Percentiles rank a stretch among this genome's conserved stretches.
Conservation (phyloP, 2,329 filamentous ascomycete genomes). For the Ceratocystiopsis minuta region DNA sequence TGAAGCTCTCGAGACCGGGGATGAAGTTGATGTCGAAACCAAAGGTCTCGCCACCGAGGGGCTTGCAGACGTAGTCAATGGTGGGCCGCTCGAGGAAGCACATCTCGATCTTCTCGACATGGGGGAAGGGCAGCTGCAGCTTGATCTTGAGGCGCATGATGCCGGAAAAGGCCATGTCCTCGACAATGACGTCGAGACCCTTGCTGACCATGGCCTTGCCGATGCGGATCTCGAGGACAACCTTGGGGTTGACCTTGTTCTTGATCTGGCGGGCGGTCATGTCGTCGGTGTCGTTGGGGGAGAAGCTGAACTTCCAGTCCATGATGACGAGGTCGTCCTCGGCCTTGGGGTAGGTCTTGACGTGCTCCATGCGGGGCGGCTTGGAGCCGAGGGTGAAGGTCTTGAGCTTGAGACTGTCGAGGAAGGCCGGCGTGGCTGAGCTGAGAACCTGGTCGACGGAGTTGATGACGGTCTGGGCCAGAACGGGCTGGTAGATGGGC, state of each 20-base stretch:
- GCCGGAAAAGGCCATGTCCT: constrained; percentile 91
- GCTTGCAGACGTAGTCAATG: constrained; percentile 97
- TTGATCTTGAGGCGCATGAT: constrained; percentile 97
- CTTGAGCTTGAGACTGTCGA: constrained; percentile 86
- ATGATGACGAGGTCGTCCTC: constrained; percentile 93
- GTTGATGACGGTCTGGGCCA: constrained; percentile 80
- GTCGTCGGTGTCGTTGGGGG: constrained; percentile 81
- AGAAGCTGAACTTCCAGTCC: constrained; percentile 99
- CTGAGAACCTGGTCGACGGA: constrained; percentile 93
- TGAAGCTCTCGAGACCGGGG: constrained; percentile 81
- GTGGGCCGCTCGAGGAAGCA: constrained; percentile 78
- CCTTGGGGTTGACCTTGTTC: constrained; percentile 92
- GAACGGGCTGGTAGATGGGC: constrained; percentile 92
- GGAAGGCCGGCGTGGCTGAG: constrained; percentile 74
- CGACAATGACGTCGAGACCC: constrained; percentile 89
- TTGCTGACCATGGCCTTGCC: constrained; percentile 97
- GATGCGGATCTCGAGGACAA: constrained; percentile 84
- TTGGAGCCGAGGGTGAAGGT: constrained; percentile 90
- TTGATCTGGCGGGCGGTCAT: constrained; percentile 79
- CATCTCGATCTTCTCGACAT: constrained; percentile 87
- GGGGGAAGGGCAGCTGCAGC: constrained; percentile 86
- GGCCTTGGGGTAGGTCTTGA: constrained; percentile 92
- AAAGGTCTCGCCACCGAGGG: constrained; percentile 82
- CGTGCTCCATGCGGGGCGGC: constrained; percentile 87
- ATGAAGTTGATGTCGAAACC: constrained; percentile 99